Evolutionary conservation across 495 filamentous ascomycete species (phyloP), one percentile per base, ranked within the genome.

Genomic region (Rhizodiscina lignyota): DNA sequence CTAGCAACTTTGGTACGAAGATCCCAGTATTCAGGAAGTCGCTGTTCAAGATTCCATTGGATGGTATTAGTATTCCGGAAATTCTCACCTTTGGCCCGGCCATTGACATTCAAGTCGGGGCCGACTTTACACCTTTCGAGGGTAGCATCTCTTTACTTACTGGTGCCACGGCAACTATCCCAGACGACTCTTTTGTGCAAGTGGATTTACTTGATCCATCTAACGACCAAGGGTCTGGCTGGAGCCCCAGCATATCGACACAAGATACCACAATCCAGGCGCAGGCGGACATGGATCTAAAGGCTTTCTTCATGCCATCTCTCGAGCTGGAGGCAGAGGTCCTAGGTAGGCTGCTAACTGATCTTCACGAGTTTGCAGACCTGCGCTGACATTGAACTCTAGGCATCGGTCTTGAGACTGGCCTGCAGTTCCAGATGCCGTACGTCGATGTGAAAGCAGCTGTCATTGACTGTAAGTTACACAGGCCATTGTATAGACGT

Each of bases 11-110:
- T 13, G 40, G 39, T 18, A 37, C 45, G 4, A 48, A 45, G 2
- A 44, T 48, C 8, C 36, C 42, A 1, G 42, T 54, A 17, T 49
- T 45, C 28, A 36, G 45, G 30, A 37, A 37, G 1, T 43, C 37
- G 21, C 30, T 59, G 32, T 36, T 48, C 5, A 42, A 30, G 1
- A 56, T 61, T 32, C 55, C 58, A 1, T 41, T 59, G 19, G 46
- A 45, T 13, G 56, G 51, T 4, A 44, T 60, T 6, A 43, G 36
- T 3, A 53, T 62, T 18, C 43, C 50, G 0, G 50, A 40, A 4
- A 41, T 60, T 13, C 33, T 59, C n/a, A 48, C 51, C 11, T 28
- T 62, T 6, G 58, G 58, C 4, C 58, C 58, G 0, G 42, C 51
- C 32, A 41, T 61, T 31, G 51, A 44, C 6, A 47, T 58, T 26